phyloP scores from a whole-genome alignment of 495 filamentous ascomycete genomes.

The Penicillium ochrochloron region DNA sequence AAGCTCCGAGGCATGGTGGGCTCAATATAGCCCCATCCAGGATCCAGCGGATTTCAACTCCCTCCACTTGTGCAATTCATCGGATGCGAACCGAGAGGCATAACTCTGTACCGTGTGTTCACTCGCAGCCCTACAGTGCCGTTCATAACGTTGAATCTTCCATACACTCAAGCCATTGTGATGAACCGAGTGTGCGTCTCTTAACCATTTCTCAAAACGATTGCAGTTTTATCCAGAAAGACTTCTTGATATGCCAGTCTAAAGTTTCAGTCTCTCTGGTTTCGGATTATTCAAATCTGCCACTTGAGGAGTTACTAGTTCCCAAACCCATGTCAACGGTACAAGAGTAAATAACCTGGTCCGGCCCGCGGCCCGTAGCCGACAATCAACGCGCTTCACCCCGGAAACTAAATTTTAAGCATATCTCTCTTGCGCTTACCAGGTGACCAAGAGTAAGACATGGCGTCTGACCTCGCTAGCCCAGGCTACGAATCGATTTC shows the following conservation, averaged over 20 bases:
- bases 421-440: background rate
- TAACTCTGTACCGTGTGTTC: background rate
- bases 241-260: no score
- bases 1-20: background rate
- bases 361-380: background rate
- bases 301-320: no score
- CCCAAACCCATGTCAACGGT: no score
- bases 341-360: background rate
- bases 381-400: background rate
- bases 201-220: no score
- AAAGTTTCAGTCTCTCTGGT: background rate
- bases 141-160: background rate
- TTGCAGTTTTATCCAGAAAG: no score
- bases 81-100: background rate
- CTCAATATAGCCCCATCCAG: background rate
- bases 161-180: background rate
- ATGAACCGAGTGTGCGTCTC: no score
- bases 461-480: background rate
- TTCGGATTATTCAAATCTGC: background rate
- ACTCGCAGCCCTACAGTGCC: background rate
- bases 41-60: background rate
- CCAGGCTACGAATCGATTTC: background rate
- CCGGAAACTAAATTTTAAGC: slow-evolving; percentile 10
- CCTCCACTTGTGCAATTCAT: slow-evolving; percentile 1
- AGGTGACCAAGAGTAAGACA: background rate